Evolutionary conservation across 768 basidiomycete species (phyloP).

Genomic region (Paxillus rubicundulus): DNA sequence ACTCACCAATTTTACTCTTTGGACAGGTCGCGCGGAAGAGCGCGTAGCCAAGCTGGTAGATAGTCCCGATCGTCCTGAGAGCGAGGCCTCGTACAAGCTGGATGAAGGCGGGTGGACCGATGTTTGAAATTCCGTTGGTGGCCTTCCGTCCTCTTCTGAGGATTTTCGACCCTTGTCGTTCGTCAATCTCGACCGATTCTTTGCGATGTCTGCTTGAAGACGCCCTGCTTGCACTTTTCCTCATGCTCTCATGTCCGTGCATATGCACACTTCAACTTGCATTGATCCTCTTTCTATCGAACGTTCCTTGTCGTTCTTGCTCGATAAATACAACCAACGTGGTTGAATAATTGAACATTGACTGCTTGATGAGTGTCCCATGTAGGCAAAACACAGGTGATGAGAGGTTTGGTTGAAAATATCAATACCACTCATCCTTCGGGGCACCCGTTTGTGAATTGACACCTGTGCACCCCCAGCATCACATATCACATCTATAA

Average conservation of each 20-base stretch:
- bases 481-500: no score
- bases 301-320: not conserved
- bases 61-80: slow-evolving; percentile 85
- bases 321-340: not conserved
- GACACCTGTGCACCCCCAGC: no score
- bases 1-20: not conserved
- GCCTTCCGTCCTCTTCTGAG: not conserved
- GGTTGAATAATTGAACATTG: no score
- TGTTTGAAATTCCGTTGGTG: slow-evolving; percentile 45
- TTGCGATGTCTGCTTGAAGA: not conserved
- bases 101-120: slow-evolving; percentile 91
- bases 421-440: no score
- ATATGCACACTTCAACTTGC: not conserved
- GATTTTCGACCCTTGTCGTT: not conserved
- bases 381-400: no score
- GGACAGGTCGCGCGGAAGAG: slow-evolving; percentile 80
- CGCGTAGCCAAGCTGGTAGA: slow-evolving; percentile 89
- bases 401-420: no score
- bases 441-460: no score
- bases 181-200: not conserved
- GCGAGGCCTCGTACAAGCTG: slow-evolving; percentile 87
- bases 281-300: not conserved
- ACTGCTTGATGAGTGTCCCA: no score
- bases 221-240: not conserved
- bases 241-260: no score